Evolutionary conservation across 306 rosid species (phyloP).

Genomic region (peach (Prunus persica)): Prunus_persica_NCBIv2 NC_034011.1:282001-282500

Average conservation of each 20-base stretch:
- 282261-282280: background rate
- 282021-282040: conserved; percentile 34
- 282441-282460: conserved; percentile 53
- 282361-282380: background rate
- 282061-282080: background rate
- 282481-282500: background rate
- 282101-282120: background rate
- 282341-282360: background rate
- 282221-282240: conserved; percentile 31
- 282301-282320: no score
- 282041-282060: conserved; percentile 22
- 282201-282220: conserved; percentile 43
- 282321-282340: background rate
- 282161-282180: conserved; percentile 34
- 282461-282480: conserved; percentile 82
- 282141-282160: background rate
- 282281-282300: background rate
- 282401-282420: conserved; percentile 11
- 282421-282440: conserved; percentile 55
- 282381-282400: background rate
- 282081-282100: background rate
- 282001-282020: conserved; percentile 18
- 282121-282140: background rate
- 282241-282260: no score
- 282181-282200: conserved; percentile 36